A percentile compares a stretch with the other conserved stretches of the same genome.
phyloP scores from a whole-genome alignment of 345 rosid genomes.

The Eutrema japonicum region DNA sequence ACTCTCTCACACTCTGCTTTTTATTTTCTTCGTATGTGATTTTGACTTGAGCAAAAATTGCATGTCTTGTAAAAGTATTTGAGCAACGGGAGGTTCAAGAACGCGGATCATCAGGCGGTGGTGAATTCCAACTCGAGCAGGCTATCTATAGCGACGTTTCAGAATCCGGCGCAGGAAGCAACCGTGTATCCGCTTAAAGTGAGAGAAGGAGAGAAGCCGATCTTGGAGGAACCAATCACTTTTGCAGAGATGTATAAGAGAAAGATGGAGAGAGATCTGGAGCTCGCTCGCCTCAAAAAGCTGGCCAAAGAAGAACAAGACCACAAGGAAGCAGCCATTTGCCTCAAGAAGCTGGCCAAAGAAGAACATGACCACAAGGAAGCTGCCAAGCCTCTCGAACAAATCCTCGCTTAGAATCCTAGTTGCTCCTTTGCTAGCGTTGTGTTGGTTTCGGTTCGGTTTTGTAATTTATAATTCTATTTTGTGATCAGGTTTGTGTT shows the following conservation, averaged over 20 bases:
- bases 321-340: slow-evolving; percentile 43
- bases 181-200: slow-evolving; percentile 63
- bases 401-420: slow-evolving; percentile 59
- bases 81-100: slow-evolving; percentile 87
- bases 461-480: background rate
- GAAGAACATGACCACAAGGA: slow-evolving; percentile 31
- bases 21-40: background rate
- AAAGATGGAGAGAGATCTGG: slow-evolving; percentile 85
- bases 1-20: background rate
- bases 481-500: too few relatives aligned
- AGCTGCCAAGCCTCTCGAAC: slow-evolving; percentile 54
- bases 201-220: slow-evolving; percentile 63
- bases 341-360: slow-evolving; percentile 11
- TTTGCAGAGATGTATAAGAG: slow-evolving; percentile 80
- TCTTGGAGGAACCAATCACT: slow-evolving; percentile 65
- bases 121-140: slow-evolving; percentile 79
- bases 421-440: background rate
- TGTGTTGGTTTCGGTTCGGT: slow-evolving; percentile 10
- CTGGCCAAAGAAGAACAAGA: slow-evolving; percentile 57
- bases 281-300: slow-evolving; percentile 70
- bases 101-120: slow-evolving; percentile 89
- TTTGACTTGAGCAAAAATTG: slow-evolving; percentile 20
- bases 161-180: slow-evolving; percentile 80
- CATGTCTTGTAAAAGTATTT: slow-evolving; percentile 48
- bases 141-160: slow-evolving; percentile 73